Evolutionary conservation across 495 filamentous ascomycete species (phyloP), one percentile per base, ranked within the genome.

Genomic region (Daldinia concentrica): DNA sequence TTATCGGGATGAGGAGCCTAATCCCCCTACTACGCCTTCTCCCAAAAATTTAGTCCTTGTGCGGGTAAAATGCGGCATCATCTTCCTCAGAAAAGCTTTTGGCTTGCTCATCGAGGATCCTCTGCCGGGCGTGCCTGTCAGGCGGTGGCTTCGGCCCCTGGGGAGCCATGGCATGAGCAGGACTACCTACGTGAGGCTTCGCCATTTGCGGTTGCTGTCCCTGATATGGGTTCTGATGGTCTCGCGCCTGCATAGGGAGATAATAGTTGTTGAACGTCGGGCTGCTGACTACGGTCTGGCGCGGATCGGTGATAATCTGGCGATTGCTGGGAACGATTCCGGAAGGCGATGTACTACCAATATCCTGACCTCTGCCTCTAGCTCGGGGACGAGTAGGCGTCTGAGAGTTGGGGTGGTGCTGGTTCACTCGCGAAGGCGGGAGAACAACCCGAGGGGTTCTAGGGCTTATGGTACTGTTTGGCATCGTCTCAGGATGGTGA

Each of bases 31-130:
- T 12, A 24, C 19, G 3, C 9, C 8, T 24, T 14, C 17, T 48
- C 19, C 0, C 19, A 24, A 24, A 48, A 19, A 4, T 36, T 41
- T 60, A 66, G 11, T 54, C 32, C 1, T 29, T 22, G 4, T 65
- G 34, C 0, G 68, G 68, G 51, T 71, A 71, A 50, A 71, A 71
- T 0, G 32, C 32, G 6, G 55, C 61, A 15, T 69, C 67, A 24
- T 69, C 67, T 8, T 69, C 67, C n/a, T 55, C 34, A 26, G 39
- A 43, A 26, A 69, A 69, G 15, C 43, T n/a, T 34, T 55, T 58
- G 0, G 45, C 45, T 34, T 48, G 54, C 15, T 54, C 56, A 19
- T 69, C 61, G 0, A 54, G 39, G 17, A 34, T 48, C 14, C 7
- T 14, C 39, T 69, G 67, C 19, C 32, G 55, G 6, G 30, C 11